Conservation (phyloP, 2,329 filamentous ascomycete genomes). For the Colletotrichum echinochloae region DNA sequence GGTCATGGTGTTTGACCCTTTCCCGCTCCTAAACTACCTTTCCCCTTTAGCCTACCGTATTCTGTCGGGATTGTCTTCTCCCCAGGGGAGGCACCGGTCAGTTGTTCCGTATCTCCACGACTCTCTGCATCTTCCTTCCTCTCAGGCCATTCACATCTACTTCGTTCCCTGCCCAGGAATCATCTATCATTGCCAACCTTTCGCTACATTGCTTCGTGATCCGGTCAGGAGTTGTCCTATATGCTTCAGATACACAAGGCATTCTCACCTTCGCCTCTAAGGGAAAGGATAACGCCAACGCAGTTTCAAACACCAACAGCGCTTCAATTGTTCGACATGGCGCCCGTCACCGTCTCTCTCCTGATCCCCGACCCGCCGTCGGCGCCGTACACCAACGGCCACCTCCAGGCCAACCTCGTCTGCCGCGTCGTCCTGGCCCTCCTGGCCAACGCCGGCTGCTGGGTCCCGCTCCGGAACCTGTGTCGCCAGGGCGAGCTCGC, state of each 20-base stretch:
- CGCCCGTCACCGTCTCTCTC: conserved; percentile 1
- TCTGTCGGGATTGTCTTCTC: neutral
- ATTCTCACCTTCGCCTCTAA: no score
- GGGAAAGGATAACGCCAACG: no score
- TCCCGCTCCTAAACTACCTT: no score
- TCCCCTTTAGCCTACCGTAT: neutral
- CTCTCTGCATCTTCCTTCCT: neutral
- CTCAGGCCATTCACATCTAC: neutral
- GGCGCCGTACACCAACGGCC: conserved; percentile 40
- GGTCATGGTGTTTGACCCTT: neutral
- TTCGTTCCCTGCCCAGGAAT: neutral
- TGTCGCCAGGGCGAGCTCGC: conserved; percentile 66
- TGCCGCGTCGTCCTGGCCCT: conserved; percentile 61
- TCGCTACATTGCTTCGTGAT: no score
- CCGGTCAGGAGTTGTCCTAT: neutral
- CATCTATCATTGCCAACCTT: neutral
- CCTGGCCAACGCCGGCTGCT: conserved; percentile 58
- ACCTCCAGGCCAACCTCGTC: conserved; percentile 59
- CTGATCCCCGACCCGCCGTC: conserved; percentile 26
- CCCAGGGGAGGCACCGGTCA: neutral
- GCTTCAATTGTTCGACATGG: neutral
- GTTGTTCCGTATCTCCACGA: no score
- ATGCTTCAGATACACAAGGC: no score
- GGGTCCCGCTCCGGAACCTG: conserved; percentile 65
- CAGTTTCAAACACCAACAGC: no score